Percentiles rank a stretch among this genome's conserved stretches.
These are phyloP conservation scores for Saraca asoca DNA, from an alignment of 331 rosid genomes.

Conservation along the genomic window DNA sequence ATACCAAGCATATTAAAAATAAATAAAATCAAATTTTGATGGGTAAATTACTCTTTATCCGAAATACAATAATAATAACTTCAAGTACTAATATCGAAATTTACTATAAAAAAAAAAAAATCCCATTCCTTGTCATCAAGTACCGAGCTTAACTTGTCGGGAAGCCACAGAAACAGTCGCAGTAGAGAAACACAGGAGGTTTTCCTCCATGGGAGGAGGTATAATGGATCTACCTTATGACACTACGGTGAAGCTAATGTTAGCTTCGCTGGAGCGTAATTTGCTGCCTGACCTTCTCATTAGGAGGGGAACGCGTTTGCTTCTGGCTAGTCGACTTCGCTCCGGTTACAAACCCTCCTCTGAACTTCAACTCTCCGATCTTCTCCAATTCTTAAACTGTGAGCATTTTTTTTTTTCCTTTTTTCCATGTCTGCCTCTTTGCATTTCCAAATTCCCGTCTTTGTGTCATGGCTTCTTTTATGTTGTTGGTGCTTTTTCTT, in stretches of 20 bases:
- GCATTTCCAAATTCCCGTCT: background rate
- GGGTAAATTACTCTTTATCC: too few species aligned
- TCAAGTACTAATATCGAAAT: too few species aligned
- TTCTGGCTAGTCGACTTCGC: slow-evolving; percentile 73
- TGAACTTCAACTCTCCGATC: slow-evolving; percentile 68
- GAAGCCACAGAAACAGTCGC: too few species aligned
- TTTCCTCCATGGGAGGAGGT: slow-evolving; percentile 40
- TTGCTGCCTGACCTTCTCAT: slow-evolving; percentile 66
- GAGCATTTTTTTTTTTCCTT: background rate
- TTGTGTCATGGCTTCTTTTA: too few species aligned
- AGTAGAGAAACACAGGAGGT: too few species aligned
- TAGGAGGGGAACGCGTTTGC: slow-evolving; percentile 67
- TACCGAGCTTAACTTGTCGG: too few species aligned
- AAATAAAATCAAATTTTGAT: too few species aligned
- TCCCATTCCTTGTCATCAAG: too few species aligned
- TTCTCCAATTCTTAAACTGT: slow-evolving; percentile 65
- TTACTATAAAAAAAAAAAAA: too few species aligned
- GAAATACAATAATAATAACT: too few species aligned
- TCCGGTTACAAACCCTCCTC: slow-evolving; percentile 62
- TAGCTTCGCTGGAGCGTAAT: slow-evolving; percentile 64
- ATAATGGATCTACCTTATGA: slow-evolving; percentile 51
- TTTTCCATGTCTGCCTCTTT: background rate
- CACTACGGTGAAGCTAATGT: slow-evolving; percentile 49
- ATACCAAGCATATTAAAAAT: too few species aligned
- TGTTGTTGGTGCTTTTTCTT: too few species aligned